These are phyloP conservation scores for Mucor velutinosus DNA, from an alignment of 371 early-diverging fungal genomes.

Conservation along the genomic window DNA sequence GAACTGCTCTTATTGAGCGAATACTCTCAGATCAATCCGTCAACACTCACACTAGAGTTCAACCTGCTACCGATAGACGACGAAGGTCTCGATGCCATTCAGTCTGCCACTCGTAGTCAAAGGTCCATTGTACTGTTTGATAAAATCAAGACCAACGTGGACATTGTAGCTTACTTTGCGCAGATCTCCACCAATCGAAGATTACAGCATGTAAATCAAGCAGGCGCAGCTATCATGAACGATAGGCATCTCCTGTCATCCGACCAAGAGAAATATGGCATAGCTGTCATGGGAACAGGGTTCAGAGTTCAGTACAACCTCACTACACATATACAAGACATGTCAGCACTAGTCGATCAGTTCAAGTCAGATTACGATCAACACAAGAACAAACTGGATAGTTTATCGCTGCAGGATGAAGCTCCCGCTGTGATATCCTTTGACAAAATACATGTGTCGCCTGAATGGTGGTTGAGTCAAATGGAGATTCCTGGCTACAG, in stretches of 20 bases:
- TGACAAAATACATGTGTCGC: slow-evolving; percentile 17
- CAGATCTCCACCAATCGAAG: slow-evolving; percentile 16
- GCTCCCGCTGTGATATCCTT: slow-evolving; percentile 15
- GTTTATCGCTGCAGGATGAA: neutral
- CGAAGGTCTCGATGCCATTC: slow-evolving; percentile 15
- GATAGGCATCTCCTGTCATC: slow-evolving; percentile 3
- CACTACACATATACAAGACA: neutral
- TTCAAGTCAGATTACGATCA: slow-evolving; percentile 13
- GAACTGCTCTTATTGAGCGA: slow-evolving; percentile 19
- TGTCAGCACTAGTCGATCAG: slow-evolving; percentile 2
- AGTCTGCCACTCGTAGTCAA: neutral
- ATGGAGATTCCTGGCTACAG: slow-evolving; percentile 10
- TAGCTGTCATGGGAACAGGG: slow-evolving; percentile 10
- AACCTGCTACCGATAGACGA: slow-evolving; percentile 21
- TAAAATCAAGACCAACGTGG: slow-evolving; percentile 22
- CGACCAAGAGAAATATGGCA: neutral
- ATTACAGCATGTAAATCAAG: slow-evolving; percentile 26
- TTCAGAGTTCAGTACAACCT: slow-evolving; percentile 16
- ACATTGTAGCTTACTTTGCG: slow-evolving; percentile 28
- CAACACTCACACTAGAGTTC: slow-evolving; percentile 22
- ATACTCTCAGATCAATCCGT: slow-evolving; percentile 18
- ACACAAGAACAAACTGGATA: slow-evolving; percentile 1
- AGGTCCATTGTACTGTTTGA: slow-evolving; percentile 17
- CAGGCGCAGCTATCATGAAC: slow-evolving; percentile 25
- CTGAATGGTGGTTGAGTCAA: slow-evolving; percentile 38